A percentile compares a stretch with the other conserved stretches of the same genome.
phyloP scores from a whole-genome alignment of 2,329 filamentous ascomycete species.

The Neopestalotiopsis sp. region DNA sequence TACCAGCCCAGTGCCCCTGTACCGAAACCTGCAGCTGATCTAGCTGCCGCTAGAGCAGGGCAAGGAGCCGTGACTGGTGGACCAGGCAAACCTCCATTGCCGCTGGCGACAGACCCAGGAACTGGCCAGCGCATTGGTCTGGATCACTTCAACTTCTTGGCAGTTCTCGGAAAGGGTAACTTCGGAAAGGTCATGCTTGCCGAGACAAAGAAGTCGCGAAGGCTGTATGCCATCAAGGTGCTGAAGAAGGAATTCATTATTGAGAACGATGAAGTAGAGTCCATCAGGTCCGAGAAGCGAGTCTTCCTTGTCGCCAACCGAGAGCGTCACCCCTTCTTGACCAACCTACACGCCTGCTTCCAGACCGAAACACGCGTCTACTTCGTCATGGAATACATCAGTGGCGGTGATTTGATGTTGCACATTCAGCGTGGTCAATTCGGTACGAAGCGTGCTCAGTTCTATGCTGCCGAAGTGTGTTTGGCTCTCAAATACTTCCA shows the following conservation, averaged over 20 bases:
- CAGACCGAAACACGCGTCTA: slow-evolving; percentile 98
- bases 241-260: slow-evolving; percentile 99
- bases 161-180: slow-evolving; percentile 97
- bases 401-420: slow-evolving; percentile 97
- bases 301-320: slow-evolving; percentile 98
- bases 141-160: slow-evolving; percentile 99
- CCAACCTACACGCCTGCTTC: slow-evolving; percentile 96
- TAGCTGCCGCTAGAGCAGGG: slow-evolving; percentile 36
- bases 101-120: slow-evolving; percentile 73
- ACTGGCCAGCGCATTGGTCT: slow-evolving; percentile 87
- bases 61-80: slow-evolving; percentile 38
- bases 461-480: slow-evolving; percentile 97
- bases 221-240: slow-evolving; percentile 97
- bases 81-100: slow-evolving; percentile 61
- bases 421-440: slow-evolving; percentile 98
- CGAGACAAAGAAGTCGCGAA: slow-evolving; percentile 90
- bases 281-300: slow-evolving; percentile 94
- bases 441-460: slow-evolving; percentile 95
- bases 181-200: slow-evolving; percentile 99
- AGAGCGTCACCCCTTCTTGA: slow-evolving; percentile 93
- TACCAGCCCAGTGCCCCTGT: slow-evolving; percentile 36
- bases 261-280: slow-evolving; percentile 98
- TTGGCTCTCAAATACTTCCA: slow-evolving; percentile 98
- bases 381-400: slow-evolving; percentile 99
- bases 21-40: slow-evolving; percentile 44